Evolutionary conservation across 2,329 filamentous ascomycete species (phyloP).

Genomic region (Sporothrix pseudoabietina): DNA sequence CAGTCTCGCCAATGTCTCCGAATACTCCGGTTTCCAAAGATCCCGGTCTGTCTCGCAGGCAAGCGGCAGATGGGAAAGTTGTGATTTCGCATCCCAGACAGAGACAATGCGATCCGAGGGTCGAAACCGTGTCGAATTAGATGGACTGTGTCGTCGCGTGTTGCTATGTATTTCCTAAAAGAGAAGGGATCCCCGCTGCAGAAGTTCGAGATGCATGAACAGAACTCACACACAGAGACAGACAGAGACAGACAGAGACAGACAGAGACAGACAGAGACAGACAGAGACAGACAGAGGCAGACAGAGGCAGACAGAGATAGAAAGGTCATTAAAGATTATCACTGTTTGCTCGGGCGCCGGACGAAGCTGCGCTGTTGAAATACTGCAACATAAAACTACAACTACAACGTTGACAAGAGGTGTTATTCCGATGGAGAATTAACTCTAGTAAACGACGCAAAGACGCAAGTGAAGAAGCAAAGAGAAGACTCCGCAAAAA

Average conservation of each 20-base stretch:
- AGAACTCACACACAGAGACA: not conserved
- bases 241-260: no score
- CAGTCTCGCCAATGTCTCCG: conserved; percentile 6
- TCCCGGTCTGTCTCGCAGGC: conserved; percentile 4
- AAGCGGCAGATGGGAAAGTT: conserved; percentile 3
- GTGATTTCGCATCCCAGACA: conserved; percentile 16
- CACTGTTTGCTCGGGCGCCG: conserved; percentile 7
- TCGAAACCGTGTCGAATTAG: not conserved
- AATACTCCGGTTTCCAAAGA: not conserved
- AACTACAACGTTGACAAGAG: not conserved
- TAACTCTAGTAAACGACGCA: not conserved
- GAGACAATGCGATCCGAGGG: conserved; percentile 13
- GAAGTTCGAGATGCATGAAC: not conserved
- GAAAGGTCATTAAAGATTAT: not conserved
- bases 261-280: not conserved
- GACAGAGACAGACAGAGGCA: no score
- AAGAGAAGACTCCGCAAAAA: not conserved
- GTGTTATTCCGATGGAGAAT: not conserved
- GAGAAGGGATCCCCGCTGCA: conserved; percentile 5
- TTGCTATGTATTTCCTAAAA: not conserved
- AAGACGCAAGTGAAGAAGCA: not conserved
- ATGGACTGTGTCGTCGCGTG: not conserved
- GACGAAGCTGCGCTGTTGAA: not conserved
- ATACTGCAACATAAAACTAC: not conserved
- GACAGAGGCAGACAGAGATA: no score